phyloP scores from a whole-genome alignment of 352 stramenopile species.

The Pythium angustatum region DNA sequence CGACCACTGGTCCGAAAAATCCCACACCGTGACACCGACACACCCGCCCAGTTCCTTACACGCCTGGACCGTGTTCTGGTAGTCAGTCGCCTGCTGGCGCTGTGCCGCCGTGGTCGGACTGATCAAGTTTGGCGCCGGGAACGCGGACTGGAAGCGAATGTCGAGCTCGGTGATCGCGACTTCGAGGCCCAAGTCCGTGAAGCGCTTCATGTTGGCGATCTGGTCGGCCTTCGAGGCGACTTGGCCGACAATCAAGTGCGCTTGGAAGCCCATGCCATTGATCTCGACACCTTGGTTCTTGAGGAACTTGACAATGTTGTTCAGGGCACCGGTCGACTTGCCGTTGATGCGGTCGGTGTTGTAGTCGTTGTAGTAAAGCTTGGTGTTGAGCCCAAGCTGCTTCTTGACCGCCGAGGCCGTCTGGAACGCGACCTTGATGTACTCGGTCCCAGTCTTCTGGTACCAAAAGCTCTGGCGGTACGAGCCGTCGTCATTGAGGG shows the following conservation, averaged over 20 bases:
- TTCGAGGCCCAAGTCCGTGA: background rate
- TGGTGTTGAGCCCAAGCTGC: background rate
- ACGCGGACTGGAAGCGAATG: background rate
- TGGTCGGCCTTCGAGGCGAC: background rate
- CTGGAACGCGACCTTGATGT: constrained; percentile 2
- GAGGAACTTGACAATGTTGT: background rate
- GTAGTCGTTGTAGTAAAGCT: background rate
- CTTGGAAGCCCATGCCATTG: background rate
- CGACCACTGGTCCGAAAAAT: background rate
- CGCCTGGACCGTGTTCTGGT: background rate
- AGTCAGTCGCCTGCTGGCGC: background rate
- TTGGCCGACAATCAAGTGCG: background rate
- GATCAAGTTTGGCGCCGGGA: background rate
- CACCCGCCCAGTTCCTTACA: background rate
- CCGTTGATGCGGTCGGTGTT: background rate
- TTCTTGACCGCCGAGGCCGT: background rate
- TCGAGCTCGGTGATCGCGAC: background rate
- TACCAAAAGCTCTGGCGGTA: constrained; percentile 2
- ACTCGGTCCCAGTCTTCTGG: background rate
- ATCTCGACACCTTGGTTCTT: background rate
- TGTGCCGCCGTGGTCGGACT: background rate
- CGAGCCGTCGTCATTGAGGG: background rate
- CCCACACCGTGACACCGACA: background rate
- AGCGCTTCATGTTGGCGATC: background rate
- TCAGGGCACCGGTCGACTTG: background rate